Evolutionary conservation across 805 yeast genomes (phyloP).

Genomic region (Wickerhamiella nectarea): DNA sequence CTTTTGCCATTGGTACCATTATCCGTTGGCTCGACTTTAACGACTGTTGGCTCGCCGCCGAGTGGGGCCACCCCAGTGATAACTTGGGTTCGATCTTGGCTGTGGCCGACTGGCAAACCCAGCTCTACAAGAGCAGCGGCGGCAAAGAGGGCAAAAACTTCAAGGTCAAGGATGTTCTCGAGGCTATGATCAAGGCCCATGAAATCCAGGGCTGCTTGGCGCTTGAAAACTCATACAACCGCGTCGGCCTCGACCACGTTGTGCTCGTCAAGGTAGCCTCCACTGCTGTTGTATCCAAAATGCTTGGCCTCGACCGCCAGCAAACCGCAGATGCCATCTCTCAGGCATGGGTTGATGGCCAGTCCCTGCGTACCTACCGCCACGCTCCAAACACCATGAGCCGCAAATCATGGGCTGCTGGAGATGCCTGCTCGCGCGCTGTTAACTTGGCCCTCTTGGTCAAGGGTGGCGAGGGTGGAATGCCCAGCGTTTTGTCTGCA

Average conservation of each 20-base stretch:
- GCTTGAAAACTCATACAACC: conserved; percentile 45
- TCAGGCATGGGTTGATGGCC: conserved; percentile 51
- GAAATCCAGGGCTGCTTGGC: conserved; percentile 50
- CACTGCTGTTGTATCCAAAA: conserved; percentile 43
- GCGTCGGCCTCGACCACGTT: conserved; percentile 48
- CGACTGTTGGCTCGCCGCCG: conserved; percentile 58
- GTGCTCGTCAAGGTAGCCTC: conserved; percentile 46
- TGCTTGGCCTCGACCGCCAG: conserved; percentile 37
- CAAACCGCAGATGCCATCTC: conserved; percentile 44
- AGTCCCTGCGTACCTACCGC: conserved; percentile 44
- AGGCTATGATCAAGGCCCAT: conserved; percentile 49
- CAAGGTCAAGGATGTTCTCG: conserved; percentile 38
- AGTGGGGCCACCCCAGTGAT: conserved; percentile 57
- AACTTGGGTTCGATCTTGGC: conserved; percentile 47
- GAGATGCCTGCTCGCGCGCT: conserved; percentile 47
- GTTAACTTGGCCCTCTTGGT: conserved; percentile 42
- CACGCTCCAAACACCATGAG: conserved; percentile 54
- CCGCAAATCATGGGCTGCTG: conserved; percentile 57
- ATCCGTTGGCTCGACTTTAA: conserved; percentile 51
- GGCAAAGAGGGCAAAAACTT: conserved; percentile 31
- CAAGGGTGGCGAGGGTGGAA: conserved; percentile 39
- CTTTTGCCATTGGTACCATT: conserved; percentile 42
- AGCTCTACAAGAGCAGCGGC: conserved; percentile 31
- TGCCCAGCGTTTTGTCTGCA: conserved; percentile 46
- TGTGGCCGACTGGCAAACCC: conserved; percentile 42